A percentile compares a stretch with the other conserved stretches of the same genome.
Conservation (phyloP, 1,284 basidiomycete genomes). For the Ceratobasidium theobromae region DNA sequence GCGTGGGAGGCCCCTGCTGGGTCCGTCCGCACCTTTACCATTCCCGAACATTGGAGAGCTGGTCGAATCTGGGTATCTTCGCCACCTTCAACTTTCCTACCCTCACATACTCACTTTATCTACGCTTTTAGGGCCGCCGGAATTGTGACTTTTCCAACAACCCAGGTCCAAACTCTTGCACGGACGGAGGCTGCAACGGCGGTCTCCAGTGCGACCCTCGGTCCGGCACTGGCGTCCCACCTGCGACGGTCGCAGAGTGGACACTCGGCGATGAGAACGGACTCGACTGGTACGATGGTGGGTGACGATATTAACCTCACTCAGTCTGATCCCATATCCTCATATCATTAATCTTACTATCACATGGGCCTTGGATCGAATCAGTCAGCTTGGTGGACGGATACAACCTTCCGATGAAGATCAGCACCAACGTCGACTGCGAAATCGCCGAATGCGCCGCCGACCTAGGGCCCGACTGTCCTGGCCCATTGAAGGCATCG, state of each 20-base stretch:
- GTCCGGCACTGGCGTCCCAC: slow-evolving; percentile 59
- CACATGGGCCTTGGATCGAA: neutral
- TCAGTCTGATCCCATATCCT: neutral
- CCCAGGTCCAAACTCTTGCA: slow-evolving; percentile 54
- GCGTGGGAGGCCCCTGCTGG: slow-evolving; percentile 51
- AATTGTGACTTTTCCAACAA: slow-evolving; percentile 52
- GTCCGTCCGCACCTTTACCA: slow-evolving; percentile 46
- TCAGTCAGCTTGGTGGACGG: slow-evolving; percentile 34
- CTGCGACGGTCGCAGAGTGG: slow-evolving; percentile 62
- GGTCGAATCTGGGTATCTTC: slow-evolving; percentile 51
- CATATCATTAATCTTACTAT: neutral
- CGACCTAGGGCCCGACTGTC: slow-evolving; percentile 11
- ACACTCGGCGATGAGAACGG: slow-evolving; percentile 49
- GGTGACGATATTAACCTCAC: neutral
- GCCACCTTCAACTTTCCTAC: neutral
- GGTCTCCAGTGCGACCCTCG: slow-evolving; percentile 54
- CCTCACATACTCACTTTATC: neutral
- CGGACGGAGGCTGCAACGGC: slow-evolving; percentile 51
- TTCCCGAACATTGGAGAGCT: slow-evolving; percentile 53
- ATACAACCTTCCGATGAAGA: slow-evolving; percentile 35
- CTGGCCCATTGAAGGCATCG: slow-evolving; percentile 48
- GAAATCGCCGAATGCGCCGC: slow-evolving; percentile 1
- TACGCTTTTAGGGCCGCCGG: slow-evolving; percentile 46
- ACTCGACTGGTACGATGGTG: slow-evolving; percentile 51
- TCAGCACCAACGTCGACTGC: slow-evolving; percentile 27